Evolutionary conservation across 192 early-diverging fungal species (phyloP).

Genomic region (Backusella westeae): DNA sequence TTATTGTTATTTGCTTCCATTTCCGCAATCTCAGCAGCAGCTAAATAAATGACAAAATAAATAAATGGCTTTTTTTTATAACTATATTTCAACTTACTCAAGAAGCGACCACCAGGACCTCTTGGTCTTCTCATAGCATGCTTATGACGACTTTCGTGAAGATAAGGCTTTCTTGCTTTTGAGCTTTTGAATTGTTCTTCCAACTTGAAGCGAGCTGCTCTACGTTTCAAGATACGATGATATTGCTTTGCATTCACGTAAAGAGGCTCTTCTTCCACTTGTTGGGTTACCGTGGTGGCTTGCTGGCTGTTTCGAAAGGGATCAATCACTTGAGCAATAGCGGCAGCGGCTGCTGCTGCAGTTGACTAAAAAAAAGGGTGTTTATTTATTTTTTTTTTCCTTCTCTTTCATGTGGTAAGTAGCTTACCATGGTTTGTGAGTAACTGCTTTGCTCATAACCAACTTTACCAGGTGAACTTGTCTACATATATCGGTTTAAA

Average conservation of each 20-base stretch:
- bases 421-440: background rate
- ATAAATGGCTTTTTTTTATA: background rate
- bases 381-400: background rate
- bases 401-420: background rate
- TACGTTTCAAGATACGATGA: slow-evolving; percentile 91
- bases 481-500: background rate
- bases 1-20: slow-evolving; percentile 33
- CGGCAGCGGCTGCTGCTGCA: background rate
- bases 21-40: slow-evolving; percentile 72
- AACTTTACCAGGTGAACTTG: background rate
- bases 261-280: slow-evolving; percentile 72
- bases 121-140: slow-evolving; percentile 97
- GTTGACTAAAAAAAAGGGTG: background rate
- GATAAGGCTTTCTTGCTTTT: slow-evolving; percentile 83
- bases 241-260: slow-evolving; percentile 99
- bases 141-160: slow-evolving; percentile 95
- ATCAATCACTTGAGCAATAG: slow-evolving; percentile 6
- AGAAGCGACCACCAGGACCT: slow-evolving; percentile 96
- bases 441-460: background rate
- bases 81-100: slow-evolving; percentile 42
- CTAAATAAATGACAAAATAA: slow-evolving; percentile 1
- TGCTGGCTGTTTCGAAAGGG: background rate
- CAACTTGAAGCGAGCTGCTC: slow-evolving; percentile 83
- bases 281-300: background rate
- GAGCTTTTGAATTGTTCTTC: slow-evolving; percentile 75